These are phyloP conservation scores for Cyberlindnera japonica DNA, from an alignment of 805 yeast species.

Conservation along the genomic window DNA sequence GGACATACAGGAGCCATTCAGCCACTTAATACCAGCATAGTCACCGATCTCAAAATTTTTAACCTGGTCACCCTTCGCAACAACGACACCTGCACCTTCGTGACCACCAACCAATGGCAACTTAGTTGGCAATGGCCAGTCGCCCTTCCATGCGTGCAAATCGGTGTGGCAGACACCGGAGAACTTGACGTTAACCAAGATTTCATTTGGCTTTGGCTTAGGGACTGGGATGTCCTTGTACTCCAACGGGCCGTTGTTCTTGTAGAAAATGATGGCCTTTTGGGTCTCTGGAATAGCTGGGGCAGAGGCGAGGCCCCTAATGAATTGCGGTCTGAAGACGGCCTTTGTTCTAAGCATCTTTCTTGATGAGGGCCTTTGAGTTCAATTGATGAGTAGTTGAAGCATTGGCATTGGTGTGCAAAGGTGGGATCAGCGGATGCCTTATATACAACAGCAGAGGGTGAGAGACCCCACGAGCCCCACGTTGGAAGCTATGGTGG, in stretches of 20 bases:
- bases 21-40: slow-evolving; percentile 61
- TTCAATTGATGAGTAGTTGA: too few species aligned
- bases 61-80: slow-evolving; percentile 54
- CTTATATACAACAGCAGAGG: neutral
- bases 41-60: slow-evolving; percentile 56
- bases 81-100: slow-evolving; percentile 67
- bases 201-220: slow-evolving; percentile 52
- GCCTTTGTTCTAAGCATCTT: slow-evolving; percentile 14
- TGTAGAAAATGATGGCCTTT: slow-evolving; percentile 50
- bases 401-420: too few species aligned
- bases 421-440: neutral
- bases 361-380: neutral
- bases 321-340: slow-evolving; percentile 10
- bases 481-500: neutral
- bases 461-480: neutral
- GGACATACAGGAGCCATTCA: slow-evolving; percentile 56
- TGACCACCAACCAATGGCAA: slow-evolving; percentile 64
- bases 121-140: slow-evolving; percentile 57
- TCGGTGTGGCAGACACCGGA: slow-evolving; percentile 69
- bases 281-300: slow-evolving; percentile 43
- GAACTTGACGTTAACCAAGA: slow-evolving; percentile 54
- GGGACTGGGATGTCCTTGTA: slow-evolving; percentile 57
- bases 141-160: slow-evolving; percentile 66
- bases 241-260: slow-evolving; percentile 44
- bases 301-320: slow-evolving; percentile 22